phyloP scores from a whole-genome alignment of 2,329 filamentous ascomycete species.

The Beauveria sp. region DNA sequence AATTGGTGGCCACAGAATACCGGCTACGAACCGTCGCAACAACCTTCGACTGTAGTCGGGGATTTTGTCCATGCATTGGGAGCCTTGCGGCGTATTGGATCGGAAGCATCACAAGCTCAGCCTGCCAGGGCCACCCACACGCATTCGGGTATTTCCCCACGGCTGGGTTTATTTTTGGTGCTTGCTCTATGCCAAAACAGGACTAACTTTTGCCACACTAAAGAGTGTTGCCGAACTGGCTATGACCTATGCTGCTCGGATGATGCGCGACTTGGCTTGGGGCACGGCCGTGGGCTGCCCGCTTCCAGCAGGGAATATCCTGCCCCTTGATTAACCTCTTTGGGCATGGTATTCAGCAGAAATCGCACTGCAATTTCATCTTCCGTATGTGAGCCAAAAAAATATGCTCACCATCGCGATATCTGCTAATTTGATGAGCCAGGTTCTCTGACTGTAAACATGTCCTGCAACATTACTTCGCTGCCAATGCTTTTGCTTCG shows the following conservation, averaged over 20 bases:
- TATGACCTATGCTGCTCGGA: slow-evolving; percentile 3
- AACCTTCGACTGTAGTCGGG: too few relatives aligned
- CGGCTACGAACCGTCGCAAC: too few relatives aligned
- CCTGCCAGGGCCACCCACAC: neutral
- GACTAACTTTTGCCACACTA: neutral
- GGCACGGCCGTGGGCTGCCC: neutral
- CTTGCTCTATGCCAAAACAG: neutral
- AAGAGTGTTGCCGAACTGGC: neutral
- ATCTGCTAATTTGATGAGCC: neutral
- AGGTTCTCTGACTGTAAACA: neutral
- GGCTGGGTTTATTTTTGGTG: neutral
- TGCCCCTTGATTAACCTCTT: slow-evolving; percentile 1
- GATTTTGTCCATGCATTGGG: too few relatives aligned
- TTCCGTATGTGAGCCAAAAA: neutral
- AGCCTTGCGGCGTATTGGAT: neutral
- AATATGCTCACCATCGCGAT: neutral
- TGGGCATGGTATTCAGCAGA: neutral
- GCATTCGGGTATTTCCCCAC: neutral
- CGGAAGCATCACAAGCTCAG: neutral
- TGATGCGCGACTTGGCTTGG: neutral
- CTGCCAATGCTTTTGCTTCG: too few relatives aligned
- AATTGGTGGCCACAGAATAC: too few relatives aligned
- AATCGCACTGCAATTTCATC: neutral
- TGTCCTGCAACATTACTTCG: neutral
- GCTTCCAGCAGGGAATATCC: neutral